phyloP scores from a whole-genome alignment of 2,329 filamentous ascomycete genomes.

The Botrytis sinoallii region DNA sequence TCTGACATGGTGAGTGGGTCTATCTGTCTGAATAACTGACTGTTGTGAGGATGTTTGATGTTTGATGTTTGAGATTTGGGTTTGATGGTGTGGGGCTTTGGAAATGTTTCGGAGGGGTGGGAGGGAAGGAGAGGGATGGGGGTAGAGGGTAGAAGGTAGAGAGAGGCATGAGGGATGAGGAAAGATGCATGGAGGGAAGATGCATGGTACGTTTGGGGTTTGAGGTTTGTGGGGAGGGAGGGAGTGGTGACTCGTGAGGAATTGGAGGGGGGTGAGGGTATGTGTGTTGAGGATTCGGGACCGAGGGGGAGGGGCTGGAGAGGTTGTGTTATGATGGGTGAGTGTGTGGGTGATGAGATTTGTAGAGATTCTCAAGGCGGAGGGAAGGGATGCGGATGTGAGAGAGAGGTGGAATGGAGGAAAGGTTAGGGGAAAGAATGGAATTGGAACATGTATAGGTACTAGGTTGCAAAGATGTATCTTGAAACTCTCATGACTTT shows the following conservation, averaged over 20 bases:
- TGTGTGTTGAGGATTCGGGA: no score
- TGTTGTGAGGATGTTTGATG: background rate
- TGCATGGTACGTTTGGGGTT: background rate
- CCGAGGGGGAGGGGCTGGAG: no score
- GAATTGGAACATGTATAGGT: background rate
- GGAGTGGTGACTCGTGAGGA: no score
- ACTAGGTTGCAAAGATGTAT: background rate
- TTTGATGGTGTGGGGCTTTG: background rate
- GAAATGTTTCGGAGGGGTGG: background rate
- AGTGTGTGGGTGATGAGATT: no score
- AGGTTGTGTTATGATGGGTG: no score
- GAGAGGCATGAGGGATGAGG: background rate
- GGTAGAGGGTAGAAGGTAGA: no score
- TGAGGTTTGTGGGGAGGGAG: background rate
- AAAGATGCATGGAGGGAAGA: background rate
- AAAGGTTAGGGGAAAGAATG: no score
- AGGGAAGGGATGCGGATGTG: background rate
- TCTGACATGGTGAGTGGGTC: background rate
- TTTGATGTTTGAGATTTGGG: background rate
- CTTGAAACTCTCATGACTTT: background rate
- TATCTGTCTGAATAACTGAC: background rate
- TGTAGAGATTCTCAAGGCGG: no score
- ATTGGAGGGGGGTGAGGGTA: no score
- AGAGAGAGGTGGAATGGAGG: background rate
- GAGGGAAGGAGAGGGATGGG: background rate